Conservation (phyloP, 208 protist genomes). For the Leishmania tropica region DNA sequence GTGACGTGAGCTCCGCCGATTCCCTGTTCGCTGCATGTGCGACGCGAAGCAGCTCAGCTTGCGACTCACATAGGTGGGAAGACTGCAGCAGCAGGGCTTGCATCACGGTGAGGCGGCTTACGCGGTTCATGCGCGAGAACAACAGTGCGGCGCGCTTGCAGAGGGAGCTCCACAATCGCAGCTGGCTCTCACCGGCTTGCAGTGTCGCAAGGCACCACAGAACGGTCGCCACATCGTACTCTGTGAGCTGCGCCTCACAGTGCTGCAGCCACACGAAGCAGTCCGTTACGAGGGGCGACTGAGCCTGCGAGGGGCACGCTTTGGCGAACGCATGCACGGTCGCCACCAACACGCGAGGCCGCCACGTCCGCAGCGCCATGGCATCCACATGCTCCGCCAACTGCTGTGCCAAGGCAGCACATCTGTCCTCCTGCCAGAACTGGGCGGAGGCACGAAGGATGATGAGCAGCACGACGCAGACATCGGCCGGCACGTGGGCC, state of each 20-base stretch:
- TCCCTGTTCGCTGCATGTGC: slow-evolving; percentile 1
- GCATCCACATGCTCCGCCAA: slow-evolving; percentile 42
- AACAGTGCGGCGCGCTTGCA: slow-evolving; percentile 53
- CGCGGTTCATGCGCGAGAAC: slow-evolving; percentile 38
- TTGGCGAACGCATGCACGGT: slow-evolving; percentile 64
- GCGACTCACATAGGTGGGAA: slow-evolving; percentile 22
- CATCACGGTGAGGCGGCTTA: slow-evolving; percentile 46
- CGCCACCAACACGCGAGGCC: slow-evolving; percentile 45
- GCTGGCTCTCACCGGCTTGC: slow-evolving; percentile 15
- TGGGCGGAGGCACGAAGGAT: slow-evolving; percentile 26
- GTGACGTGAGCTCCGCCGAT: not conserved
- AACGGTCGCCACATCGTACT: slow-evolving; percentile 45
- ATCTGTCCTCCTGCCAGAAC: slow-evolving; percentile 31
- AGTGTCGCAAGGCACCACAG: slow-evolving; percentile 75
- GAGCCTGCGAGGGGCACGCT: slow-evolving; percentile 25
- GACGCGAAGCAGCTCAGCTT: slow-evolving; percentile 29
- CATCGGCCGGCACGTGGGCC: slow-evolving; percentile 30
- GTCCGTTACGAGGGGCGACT: slow-evolving; percentile 38
- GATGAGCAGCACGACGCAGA: slow-evolving; percentile 36
- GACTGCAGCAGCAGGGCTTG: slow-evolving; percentile 55
- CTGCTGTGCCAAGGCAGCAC: slow-evolving; percentile 30
- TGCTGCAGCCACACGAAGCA: slow-evolving; percentile 45
- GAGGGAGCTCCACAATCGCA: slow-evolving; percentile 48
- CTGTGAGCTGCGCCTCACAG: slow-evolving; percentile 48
- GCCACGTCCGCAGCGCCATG: slow-evolving; percentile 46